Conservation (phyloP, 2,329 filamentous ascomycete species). For the Penicillium oxalicum region DNA sequence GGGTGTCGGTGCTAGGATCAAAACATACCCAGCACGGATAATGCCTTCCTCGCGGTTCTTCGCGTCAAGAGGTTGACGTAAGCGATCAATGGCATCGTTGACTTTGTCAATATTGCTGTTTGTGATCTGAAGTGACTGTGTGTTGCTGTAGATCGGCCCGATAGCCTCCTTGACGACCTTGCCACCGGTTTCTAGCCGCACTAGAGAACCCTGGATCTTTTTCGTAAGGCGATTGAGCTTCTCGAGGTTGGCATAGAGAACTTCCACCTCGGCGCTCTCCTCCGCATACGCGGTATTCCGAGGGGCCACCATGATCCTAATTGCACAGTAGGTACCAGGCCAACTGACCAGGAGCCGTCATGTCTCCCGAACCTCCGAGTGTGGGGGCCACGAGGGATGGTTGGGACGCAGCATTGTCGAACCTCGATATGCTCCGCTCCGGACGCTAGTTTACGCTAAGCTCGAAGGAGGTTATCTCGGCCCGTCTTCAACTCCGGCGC, state of each 20-base stretch:
- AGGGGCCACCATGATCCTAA: conserved; percentile 46
- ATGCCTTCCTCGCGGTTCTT: conserved; percentile 88
- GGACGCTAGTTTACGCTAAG: conserved; percentile 17
- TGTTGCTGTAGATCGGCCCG: conserved; percentile 87
- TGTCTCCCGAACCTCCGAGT: conserved; percentile 9
- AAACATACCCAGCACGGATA: conserved; percentile 65
- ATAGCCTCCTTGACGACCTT: conserved; percentile 88
- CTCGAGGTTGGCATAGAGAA: conserved; percentile 65
- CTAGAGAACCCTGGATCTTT: conserved; percentile 86
- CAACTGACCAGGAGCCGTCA: conserved; percentile 13
- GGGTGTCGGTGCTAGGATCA: background rate
- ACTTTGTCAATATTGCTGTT: conserved; percentile 84
- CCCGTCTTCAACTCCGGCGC: conserved; percentile 13
- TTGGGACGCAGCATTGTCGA: conserved; percentile 2
- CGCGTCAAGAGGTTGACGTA: conserved; percentile 86
- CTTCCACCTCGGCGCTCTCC: conserved; percentile 63
- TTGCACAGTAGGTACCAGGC: conserved; percentile 14
- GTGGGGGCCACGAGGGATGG: conserved; percentile 16
- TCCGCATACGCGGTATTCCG: conserved; percentile 56
- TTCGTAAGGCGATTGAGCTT: conserved; percentile 91
- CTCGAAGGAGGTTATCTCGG: conserved; percentile 13
- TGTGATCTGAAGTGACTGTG: conserved; percentile 78
- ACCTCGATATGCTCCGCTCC: conserved; percentile 18
- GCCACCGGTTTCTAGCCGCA: conserved; percentile 77
- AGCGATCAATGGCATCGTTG: conserved; percentile 76